phyloP scores from a whole-genome alignment of 495 filamentous ascomycete genomes.

The Extremus antarcticus region DNA sequence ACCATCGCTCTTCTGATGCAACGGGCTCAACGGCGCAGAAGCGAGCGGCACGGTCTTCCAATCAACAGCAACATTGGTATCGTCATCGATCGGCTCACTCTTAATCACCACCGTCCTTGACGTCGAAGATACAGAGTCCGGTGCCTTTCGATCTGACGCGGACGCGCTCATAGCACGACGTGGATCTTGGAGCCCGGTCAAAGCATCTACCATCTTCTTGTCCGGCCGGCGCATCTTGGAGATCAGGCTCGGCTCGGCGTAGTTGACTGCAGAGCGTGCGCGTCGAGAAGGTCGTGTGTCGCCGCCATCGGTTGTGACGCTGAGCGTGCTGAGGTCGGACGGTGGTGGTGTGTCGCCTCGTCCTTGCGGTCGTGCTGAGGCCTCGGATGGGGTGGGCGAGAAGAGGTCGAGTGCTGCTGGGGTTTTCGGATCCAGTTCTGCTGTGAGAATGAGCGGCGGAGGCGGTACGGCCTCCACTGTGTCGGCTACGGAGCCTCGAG shows the following conservation, averaged over 20 bases:
- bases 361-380: slow-evolving; percentile 19
- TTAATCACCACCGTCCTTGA: slow-evolving; percentile 2
- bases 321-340: slow-evolving; percentile 20
- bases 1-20: slow-evolving; percentile 4
- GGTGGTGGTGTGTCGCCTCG: slow-evolving; percentile 31
- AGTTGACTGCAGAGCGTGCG: slow-evolving; percentile 30
- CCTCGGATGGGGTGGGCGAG: slow-evolving; percentile 29
- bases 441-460: background rate
- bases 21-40: slow-evolving; percentile 7
- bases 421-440: slow-evolving; percentile 24
- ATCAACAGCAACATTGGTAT: background rate
- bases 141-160: background rate
- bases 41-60: slow-evolving; percentile 12
- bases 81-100: slow-evolving; percentile 13
- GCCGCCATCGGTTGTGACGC: slow-evolving; percentile 5
- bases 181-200: slow-evolving; percentile 18
- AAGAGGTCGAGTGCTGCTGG: slow-evolving; percentile 25
- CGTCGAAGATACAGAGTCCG: background rate
- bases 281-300: slow-evolving; percentile 26
- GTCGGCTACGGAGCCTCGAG: slow-evolving; percentile 3
- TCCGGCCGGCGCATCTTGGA: slow-evolving; percentile 32
- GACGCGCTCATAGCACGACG: slow-evolving; percentile 18
- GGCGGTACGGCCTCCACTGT: slow-evolving; percentile 19
- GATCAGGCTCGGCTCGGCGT: slow-evolving; percentile 31
- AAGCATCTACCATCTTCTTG: slow-evolving; percentile 31